A percentile compares a stretch with the other conserved stretches of the same genome.
Conservation (phyloP, 257 asterid genomes). For the Fraxinus pennsylvanica region DNA sequence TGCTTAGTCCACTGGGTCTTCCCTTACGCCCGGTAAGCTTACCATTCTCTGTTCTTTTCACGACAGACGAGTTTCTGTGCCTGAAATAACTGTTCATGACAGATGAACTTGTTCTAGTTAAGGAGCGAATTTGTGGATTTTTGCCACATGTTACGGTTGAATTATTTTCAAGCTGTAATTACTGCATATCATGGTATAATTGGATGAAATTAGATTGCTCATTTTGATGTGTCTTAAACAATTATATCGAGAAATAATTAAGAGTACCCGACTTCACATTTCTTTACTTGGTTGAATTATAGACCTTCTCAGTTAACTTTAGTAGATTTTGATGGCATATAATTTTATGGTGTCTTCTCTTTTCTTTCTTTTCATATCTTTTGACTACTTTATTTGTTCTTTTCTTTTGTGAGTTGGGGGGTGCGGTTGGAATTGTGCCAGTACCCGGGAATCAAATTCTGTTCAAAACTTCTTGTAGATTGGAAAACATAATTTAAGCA, state of each 20-base stretch:
- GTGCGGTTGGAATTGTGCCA: background rate
- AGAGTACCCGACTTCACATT: background rate
- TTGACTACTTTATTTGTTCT: background rate
- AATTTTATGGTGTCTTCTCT: background rate
- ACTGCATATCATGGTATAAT: background rate
- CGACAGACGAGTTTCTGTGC: background rate
- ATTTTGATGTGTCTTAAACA: background rate
- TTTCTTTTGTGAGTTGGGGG: background rate
- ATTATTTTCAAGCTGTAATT: background rate
- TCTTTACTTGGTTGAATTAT: constrained; percentile 2
- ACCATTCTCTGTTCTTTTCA: background rate
- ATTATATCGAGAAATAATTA: background rate
- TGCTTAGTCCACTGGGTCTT: constrained; percentile 24
- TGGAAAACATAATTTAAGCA: background rate
- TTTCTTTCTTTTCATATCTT: background rate
- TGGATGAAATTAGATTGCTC: constrained; percentile 4
- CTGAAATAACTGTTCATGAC: background rate
- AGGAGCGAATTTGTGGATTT: background rate
- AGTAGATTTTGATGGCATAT: background rate
- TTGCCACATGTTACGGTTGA: background rate
- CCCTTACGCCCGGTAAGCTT: constrained; percentile 20
- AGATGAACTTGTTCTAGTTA: constrained; percentile 4
- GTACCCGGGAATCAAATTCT: background rate
- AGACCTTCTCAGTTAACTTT: background rate
- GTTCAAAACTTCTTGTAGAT: background rate